Evolutionary conservation across 345 rosid species (phyloP).

Genomic region (Turritis glabra): DNA sequence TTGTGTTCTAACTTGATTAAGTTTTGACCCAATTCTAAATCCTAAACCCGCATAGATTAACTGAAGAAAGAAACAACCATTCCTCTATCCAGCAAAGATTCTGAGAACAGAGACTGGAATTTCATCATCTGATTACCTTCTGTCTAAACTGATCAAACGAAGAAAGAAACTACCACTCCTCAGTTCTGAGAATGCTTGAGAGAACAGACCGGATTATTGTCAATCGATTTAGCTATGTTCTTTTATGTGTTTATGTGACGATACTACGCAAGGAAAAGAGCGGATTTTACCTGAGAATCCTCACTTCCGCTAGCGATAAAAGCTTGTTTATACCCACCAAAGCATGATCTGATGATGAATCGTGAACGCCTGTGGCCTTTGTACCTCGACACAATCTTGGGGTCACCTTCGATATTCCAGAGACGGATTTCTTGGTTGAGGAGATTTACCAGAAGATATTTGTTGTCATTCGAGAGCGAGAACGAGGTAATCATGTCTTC

Average conservation of each 20-base stretch:
- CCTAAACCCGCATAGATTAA: not conserved
- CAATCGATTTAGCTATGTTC: not conserved
- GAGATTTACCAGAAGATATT: slow-evolving; percentile 58
- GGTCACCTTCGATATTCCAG: slow-evolving; percentile 64
- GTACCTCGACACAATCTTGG: slow-evolving; percentile 54
- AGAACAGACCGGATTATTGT: not conserved
- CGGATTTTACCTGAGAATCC: slow-evolving; percentile 61
- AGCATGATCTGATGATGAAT: slow-evolving; percentile 65
- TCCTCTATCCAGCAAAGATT: not conserved
- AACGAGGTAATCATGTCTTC: slow-evolving; percentile 65
- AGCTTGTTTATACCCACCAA: slow-evolving; percentile 65
- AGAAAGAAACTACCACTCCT: not conserved
- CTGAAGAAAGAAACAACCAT: not conserved
- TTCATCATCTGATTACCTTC: not conserved
- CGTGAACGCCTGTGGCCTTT: slow-evolving; percentile 64
- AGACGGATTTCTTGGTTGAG: slow-evolving; percentile 69
- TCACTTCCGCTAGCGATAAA: slow-evolving; percentile 79
- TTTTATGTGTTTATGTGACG: not conserved
- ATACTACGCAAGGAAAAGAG: not conserved
- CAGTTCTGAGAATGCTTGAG: not conserved
- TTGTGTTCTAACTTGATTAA: not conserved
- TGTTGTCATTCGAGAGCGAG: slow-evolving; percentile 63
- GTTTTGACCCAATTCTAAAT: not conserved
- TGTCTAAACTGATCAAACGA: slow-evolving; percentile 4
- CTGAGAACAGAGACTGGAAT: not conserved